Base-by-base conservation (phyloP, 805 yeast species). In the Kodamaea kaohsiungensis region DNA sequence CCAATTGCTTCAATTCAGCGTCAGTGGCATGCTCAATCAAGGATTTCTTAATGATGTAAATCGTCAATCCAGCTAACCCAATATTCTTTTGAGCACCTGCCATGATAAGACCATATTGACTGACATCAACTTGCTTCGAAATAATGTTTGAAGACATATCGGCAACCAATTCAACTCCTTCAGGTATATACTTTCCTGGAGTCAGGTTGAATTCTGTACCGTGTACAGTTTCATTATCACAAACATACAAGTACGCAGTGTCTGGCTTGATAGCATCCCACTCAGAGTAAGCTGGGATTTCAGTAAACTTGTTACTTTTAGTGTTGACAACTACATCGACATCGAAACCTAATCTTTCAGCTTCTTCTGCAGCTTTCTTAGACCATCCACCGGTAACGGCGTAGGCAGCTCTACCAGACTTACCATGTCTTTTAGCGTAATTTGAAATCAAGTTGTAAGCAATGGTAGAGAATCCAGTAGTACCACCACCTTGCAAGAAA, bases 31-130 rank as follows among this genome's bases (percentile, higher is more conserved):
- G 84, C 25, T 85, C 88, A 25, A 95, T 73, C 53, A 95, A 79
- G 1, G 86, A 66, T 69, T 91, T 93, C 72, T 89, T 91, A 71
- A 92, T 86, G 64, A 95, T 93, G 70, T 91, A 93, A 58, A 95
- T 80, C 13, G 98, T 88, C 59, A 95, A 83, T 39, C 99, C 99
- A 8, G 99, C 98, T 66, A 95, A 77, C 53, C 99, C 99, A 66
- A 95, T 91, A 70, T 95, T 95, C 74, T 95, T 95, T 75, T 95
- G 99, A 25, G 98, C 99, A 58, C 99, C 99, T 16, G 97, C 99
- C 83, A 92, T 86, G 57, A 95, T 86, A 25, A 91, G 76, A 50
- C 97, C 98, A 66, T 83, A 93, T 70, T 89, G 86, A 53, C 89
- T 76, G 43, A 95, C 87, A 64, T 93, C 97, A 49, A 95, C 70